These are phyloP conservation scores for Oenanthe sinensis DNA, from an alignment of 129 eudicot species.

Conservation along the genomic window DNA sequence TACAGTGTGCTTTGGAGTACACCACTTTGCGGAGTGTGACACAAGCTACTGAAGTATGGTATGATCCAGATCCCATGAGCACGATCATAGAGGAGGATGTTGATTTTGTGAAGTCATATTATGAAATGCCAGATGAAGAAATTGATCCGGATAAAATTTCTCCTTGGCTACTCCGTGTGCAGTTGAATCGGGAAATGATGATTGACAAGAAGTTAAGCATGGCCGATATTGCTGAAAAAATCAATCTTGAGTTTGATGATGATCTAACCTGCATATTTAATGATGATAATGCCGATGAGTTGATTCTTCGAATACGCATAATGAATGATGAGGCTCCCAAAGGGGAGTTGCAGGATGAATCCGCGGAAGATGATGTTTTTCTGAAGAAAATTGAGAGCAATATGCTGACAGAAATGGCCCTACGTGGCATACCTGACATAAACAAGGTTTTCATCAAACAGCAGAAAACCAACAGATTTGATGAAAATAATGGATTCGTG, in stretches of 20 bases:
- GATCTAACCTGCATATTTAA: conserved; percentile 85
- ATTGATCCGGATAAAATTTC: conserved; percentile 86
- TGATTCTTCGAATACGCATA: conserved; percentile 89
- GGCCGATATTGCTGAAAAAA: conserved; percentile 95
- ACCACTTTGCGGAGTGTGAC: conserved; percentile 92
- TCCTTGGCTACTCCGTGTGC: conserved; percentile 92
- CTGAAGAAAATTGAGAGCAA: conserved; percentile 85
- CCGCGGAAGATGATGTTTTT: conserved; percentile 96
- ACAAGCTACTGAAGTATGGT: conserved; percentile 99
- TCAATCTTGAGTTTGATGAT: conserved; percentile 79
- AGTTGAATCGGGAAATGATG: conserved; percentile 96
- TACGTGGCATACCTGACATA: conserved; percentile 87
- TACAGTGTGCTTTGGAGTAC: conserved; percentile 87
- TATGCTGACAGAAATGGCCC: conserved; percentile 95
- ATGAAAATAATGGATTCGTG: conserved; percentile 69
- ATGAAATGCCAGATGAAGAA: conserved; percentile 98
- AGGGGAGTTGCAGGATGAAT: conserved; percentile 77
- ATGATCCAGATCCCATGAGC: conserved; percentile 97
- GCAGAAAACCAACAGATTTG: conserved; percentile 60
- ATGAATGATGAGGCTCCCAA: conserved; percentile 95
- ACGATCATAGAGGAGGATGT: conserved; percentile 88
- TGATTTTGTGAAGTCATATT: conserved; percentile 87
- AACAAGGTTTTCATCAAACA: conserved; percentile 90
- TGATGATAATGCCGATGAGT: conserved; percentile 90
- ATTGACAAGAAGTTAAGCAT: conserved; percentile 91